Conservation (phyloP, 768 basidiomycete species). For the Gautieria morchelliformis region DNA sequence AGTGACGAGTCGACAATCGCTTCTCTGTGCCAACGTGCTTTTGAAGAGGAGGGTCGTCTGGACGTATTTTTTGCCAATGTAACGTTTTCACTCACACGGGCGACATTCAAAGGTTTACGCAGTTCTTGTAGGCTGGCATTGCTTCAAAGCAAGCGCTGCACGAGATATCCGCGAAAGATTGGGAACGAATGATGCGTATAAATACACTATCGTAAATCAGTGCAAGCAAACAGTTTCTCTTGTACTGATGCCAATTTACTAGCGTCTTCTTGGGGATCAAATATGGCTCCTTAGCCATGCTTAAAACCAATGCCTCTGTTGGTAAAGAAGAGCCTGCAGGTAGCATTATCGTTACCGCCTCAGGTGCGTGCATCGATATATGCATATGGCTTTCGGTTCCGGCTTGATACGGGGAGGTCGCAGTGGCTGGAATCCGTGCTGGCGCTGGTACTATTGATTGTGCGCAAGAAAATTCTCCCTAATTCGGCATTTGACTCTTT, state of each 20-base stretch:
- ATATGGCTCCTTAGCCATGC: conserved; percentile 77
- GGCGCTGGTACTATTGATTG: conserved; percentile 79
- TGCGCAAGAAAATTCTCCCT: conserved; percentile 26
- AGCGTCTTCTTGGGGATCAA: conserved; percentile 90
- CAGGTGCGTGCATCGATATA: conserved; percentile 37
- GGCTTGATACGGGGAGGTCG: neutral
- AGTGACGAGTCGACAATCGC: conserved; percentile 66
- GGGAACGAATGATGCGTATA: conserved; percentile 69
- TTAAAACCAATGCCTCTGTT: conserved; percentile 47
- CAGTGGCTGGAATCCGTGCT: conserved; percentile 75
- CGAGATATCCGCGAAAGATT: conserved; percentile 51
- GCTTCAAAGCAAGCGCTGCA: conserved; percentile 34
- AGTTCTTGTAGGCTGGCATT: conserved; percentile 52
- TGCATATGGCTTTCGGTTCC: neutral
- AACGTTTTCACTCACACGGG: neutral
- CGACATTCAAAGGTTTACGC: neutral
- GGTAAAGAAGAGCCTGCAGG: conserved; percentile 67
- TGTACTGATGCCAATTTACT: neutral
- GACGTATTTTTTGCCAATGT: conserved; percentile 97
- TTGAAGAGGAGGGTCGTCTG: conserved; percentile 74
- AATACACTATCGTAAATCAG: conserved; percentile 52
- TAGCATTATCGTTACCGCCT: conserved; percentile 83
- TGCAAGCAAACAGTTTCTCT: conserved; percentile 3
- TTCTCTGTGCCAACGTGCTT: conserved; percentile 56
- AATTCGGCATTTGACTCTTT: conserved; percentile 11